Evolutionary conservation across 140 eudicot genomes (phyloP).

Genomic region (Cichorium intybus): DNA sequence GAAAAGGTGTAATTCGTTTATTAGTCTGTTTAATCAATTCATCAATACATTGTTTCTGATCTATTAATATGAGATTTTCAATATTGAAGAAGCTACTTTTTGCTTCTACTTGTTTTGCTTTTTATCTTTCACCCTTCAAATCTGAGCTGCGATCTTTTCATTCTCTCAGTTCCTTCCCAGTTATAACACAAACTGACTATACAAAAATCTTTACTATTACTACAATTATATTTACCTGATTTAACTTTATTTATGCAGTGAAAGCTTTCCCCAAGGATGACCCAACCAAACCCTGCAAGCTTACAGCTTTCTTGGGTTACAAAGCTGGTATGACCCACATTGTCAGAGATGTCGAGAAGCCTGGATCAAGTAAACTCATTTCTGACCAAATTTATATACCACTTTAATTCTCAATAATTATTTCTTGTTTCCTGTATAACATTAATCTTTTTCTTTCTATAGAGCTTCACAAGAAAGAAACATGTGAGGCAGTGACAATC

Average conservation of each 20-base stretch:
- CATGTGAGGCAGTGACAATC: slow-evolving; percentile 62
- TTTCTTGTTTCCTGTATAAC: neutral
- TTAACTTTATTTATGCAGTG: slow-evolving; percentile 18
- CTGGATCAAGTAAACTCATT: slow-evolving; percentile 37
- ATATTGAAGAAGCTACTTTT: neutral
- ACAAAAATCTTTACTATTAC: too few relatives aligned
- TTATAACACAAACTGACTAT: too few relatives aligned
- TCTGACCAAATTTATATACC: neutral
- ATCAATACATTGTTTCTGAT: neutral
- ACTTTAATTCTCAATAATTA: neutral
- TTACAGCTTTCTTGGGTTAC: slow-evolving; percentile 61
- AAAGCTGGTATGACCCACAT: slow-evolving; percentile 76
- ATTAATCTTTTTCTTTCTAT: neutral
- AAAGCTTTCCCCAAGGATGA: slow-evolving; percentile 56
- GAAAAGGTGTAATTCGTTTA: slow-evolving; percentile 24
- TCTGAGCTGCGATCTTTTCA: too few relatives aligned
- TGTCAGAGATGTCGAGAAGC: slow-evolving; percentile 59
- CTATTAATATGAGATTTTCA: too few relatives aligned
- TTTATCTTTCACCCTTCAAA: too few relatives aligned
- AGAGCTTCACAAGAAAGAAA: slow-evolving; percentile 73
- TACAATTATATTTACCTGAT: too few relatives aligned
- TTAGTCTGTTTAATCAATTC: neutral
- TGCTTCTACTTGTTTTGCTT: too few relatives aligned
- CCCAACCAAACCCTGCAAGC: slow-evolving; percentile 46
- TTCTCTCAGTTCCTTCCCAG: too few relatives aligned